Evolutionary conservation across 805 yeast species (phyloP).

Genomic region (Cyberlindnera mrakii): DNA sequence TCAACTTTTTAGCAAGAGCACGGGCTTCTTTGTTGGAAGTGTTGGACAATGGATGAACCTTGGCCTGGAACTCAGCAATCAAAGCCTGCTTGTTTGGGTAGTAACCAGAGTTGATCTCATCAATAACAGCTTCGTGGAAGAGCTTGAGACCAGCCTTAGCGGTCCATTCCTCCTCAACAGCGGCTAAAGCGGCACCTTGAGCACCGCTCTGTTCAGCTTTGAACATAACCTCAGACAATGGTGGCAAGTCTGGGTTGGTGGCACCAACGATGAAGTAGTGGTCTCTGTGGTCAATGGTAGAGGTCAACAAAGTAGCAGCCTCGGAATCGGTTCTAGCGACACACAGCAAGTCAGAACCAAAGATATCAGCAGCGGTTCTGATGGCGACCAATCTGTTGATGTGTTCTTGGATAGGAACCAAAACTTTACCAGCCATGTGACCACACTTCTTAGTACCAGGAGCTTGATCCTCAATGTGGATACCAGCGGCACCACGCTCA

Average conservation of each 20-base stretch:
- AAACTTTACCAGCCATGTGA: slow-evolving; percentile 98
- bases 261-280: slow-evolving; percentile 89
- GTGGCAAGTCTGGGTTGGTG: slow-evolving; percentile 75
- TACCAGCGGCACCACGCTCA: slow-evolving; percentile 98
- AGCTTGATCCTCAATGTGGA: slow-evolving; percentile 98
- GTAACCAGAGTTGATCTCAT: slow-evolving; percentile 60
- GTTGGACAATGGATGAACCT: slow-evolving; percentile 70
- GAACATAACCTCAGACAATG: slow-evolving; percentile 71
- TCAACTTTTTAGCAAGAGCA: slow-evolving; percentile 61
- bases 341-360: slow-evolving; percentile 77
- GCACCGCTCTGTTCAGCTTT: slow-evolving; percentile 75
- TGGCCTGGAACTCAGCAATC: slow-evolving; percentile 56
- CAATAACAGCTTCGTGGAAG: slow-evolving; percentile 88
- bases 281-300: slow-evolving; percentile 91
- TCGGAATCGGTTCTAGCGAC: slow-evolving; percentile 98
- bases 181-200: slow-evolving; percentile 62
- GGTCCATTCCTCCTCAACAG: slow-evolving; percentile 79
- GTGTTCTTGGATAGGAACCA: slow-evolving; percentile 97
- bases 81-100: slow-evolving; percentile 56
- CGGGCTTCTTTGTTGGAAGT: slow-evolving; percentile 78
- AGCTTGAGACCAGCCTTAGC: slow-evolving; percentile 76
- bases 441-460: slow-evolving; percentile 99
- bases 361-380: slow-evolving; percentile 91
- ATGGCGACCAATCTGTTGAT: slow-evolving; percentile 90
- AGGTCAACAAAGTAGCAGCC: slow-evolving; percentile 92